Evolutionary conservation across 176 grass and related monocot species (phyloP), one percentile per base, ranked within the genome.

Genomic region (Musa beccarii): DNA sequence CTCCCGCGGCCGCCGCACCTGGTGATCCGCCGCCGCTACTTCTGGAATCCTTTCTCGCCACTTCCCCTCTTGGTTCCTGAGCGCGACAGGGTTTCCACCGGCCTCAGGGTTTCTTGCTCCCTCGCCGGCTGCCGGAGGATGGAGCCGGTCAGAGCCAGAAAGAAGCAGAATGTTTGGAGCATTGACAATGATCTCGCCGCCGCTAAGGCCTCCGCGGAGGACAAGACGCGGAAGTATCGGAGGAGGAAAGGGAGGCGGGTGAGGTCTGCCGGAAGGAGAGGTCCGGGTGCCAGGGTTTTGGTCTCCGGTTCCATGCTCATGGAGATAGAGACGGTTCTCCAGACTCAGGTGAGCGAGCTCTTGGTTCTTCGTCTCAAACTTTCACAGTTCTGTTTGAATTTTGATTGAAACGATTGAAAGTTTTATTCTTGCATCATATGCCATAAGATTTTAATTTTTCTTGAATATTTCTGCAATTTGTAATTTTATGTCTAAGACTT

Each of bases 121-220:
- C 2, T 68, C 77, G 19, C 76, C 52, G 17, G n/a, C 50, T 43
- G 69, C 49, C 17, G 19, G 43, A 59, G 83, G 49, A 75, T 66
- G 71, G 87, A 73, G 64, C 64, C 82, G 25, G 67, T 71, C 61
- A 72, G 63, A 69, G 76, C 84, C 25, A 91, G 75, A 80, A 88
- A 81, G 66, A 94, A 91, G 76, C 88, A 99, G 66, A 99, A 99
- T 59, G 85, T 99, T 19, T 94, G 90, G 95, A 99, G 90, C 80
- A 65, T 99, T 34, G 95, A 94, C 49, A 99, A 99, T 69, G 86
- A 94, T 2, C 75, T 75, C 22, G 88, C 84, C 17, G 69, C 83
- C 20, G 69, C 81, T 2, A 68, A 62, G 76, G 72, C 72, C 24
- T 68, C 59, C 52, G 0, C 12, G 56, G 75, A 82, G 49, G 23